Percentiles rank a stretch among this genome's conserved stretches.
Evolutionary conservation across 1,139 yeast species (phyloP).

Genomic region (Suhomyces bokatorum): DNA sequence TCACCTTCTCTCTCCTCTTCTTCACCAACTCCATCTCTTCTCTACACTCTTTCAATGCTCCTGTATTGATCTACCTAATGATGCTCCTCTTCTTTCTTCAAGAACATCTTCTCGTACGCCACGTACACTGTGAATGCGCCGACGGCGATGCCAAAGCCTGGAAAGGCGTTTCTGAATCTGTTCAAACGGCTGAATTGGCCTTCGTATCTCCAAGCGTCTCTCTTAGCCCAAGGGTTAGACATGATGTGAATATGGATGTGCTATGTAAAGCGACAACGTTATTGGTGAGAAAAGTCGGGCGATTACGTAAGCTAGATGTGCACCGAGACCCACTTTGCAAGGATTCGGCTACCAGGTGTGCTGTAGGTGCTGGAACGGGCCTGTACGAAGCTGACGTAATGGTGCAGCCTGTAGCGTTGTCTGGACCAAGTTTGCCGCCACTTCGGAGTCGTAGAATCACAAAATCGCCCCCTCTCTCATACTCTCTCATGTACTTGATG

Average conservation of each 20-base stretch:
- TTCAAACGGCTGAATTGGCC: conserved; percentile 76
- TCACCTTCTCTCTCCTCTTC: neutral
- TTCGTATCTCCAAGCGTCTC: conserved; percentile 92
- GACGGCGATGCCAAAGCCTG: conserved; percentile 80
- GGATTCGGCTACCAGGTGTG: no score
- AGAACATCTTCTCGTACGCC: conserved; percentile 58
- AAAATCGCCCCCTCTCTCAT: no score
- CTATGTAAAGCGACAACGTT: neutral
- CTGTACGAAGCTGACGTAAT: no score
- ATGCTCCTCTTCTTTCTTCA: conserved; percentile 24
- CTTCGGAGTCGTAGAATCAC: no score
- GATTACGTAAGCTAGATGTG: conserved; percentile 5
- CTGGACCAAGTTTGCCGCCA: no score
- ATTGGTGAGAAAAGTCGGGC: conserved; percentile 9
- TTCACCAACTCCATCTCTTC: neutral
- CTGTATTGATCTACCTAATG: conserved; percentile 14
- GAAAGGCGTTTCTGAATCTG: conserved; percentile 73
- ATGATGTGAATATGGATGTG: conserved; percentile 1
- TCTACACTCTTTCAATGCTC: neutral
- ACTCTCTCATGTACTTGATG: no score
- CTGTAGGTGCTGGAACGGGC: no score
- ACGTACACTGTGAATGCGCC: conserved; percentile 72
- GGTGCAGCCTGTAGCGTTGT: no score
- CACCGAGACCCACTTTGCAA: no score
- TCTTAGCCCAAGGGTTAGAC: conserved; percentile 52